Conservation (phyloP, 2,329 filamentous ascomycete genomes). For the Cladophialophora exuberans region DNA sequence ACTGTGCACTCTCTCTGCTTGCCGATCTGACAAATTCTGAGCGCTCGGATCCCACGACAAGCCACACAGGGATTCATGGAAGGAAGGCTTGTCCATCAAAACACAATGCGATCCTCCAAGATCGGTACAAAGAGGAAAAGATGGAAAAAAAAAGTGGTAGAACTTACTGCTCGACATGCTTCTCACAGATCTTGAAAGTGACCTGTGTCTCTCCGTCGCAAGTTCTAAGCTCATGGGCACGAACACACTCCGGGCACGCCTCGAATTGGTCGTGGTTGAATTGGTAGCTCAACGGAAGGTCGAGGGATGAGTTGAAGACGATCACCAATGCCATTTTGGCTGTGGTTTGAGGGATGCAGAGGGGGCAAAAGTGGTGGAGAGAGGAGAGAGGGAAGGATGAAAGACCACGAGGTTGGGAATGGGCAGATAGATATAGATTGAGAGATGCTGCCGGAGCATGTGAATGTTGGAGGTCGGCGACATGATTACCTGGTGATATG, state of each 20-base stretch:
- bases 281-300: constrained; percentile 13
- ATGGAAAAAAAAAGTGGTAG: neutral
- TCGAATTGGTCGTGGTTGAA: constrained; percentile 17
- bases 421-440: neutral
- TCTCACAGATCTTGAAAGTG: constrained; percentile 20
- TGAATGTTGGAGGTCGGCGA: neutral
- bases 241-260: constrained; percentile 20
- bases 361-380: constrained; percentile 1
- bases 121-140: neutral
- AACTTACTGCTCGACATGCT: constrained; percentile 21
- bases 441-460: neutral
- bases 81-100: no score
- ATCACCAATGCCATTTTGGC: constrained; percentile 19
- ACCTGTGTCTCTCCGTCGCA: constrained; percentile 24
- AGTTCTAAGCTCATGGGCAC: constrained; percentile 22
- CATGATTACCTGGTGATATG: no score
- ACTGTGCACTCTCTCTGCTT: no score
- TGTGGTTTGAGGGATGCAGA: neutral
- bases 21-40: no score
- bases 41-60: no score
- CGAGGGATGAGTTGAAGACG: constrained; percentile 8
- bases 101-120: neutral
- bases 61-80: no score
- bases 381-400: neutral
- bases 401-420: neutral